Conservation (phyloP, 192 early-diverging fungal species). For the Backusella luteola region DNA sequence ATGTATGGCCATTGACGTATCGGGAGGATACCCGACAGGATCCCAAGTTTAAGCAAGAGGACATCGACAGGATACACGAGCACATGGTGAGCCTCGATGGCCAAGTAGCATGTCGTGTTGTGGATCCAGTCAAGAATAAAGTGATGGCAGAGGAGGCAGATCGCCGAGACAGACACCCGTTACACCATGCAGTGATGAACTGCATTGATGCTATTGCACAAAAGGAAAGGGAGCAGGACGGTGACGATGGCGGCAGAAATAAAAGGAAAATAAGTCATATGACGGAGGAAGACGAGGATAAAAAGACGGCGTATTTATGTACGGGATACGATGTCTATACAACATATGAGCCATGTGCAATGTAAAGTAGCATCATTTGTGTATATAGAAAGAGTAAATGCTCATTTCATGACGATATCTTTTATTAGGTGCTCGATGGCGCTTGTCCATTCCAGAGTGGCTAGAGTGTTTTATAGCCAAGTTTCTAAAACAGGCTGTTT, state of each 20-base stretch:
- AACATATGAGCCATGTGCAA: slow-evolving; percentile 83
- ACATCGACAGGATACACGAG: slow-evolving; percentile 36
- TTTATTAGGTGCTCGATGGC: slow-evolving; percentile 82
- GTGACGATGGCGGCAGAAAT: slow-evolving; percentile 5
- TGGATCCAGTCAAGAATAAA: slow-evolving; percentile 50
- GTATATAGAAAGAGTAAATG: neutral
- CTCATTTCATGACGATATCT: slow-evolving; percentile 11
- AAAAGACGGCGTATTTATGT: slow-evolving; percentile 64
- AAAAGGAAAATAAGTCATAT: slow-evolving; percentile 26
- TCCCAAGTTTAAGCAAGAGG: slow-evolving; percentile 40
- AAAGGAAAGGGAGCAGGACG: slow-evolving; percentile 40
- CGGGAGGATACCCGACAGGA: slow-evolving; percentile 53
- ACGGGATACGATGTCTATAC: slow-evolving; percentile 82
- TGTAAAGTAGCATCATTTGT: slow-evolving; percentile 49
- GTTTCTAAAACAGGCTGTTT: slow-evolving; percentile 51
- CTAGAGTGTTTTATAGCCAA: slow-evolving; percentile 76
- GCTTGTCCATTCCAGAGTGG: slow-evolving; percentile 89
- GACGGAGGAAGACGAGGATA: neutral
- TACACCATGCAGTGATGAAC: slow-evolving; percentile 81
- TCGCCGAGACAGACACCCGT: slow-evolving; percentile 58
- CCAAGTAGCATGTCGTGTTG: slow-evolving; percentile 43
- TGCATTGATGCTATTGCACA: slow-evolving; percentile 67
- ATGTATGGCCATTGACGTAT: slow-evolving; percentile 81
- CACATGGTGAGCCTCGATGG: slow-evolving; percentile 37
- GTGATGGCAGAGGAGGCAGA: slow-evolving; percentile 51